Percentiles rank a stretch among this genome's conserved stretches.
Conservation (phyloP, 2,329 filamentous ascomycete species). For the Ophiosphaerella korrae region DNA sequence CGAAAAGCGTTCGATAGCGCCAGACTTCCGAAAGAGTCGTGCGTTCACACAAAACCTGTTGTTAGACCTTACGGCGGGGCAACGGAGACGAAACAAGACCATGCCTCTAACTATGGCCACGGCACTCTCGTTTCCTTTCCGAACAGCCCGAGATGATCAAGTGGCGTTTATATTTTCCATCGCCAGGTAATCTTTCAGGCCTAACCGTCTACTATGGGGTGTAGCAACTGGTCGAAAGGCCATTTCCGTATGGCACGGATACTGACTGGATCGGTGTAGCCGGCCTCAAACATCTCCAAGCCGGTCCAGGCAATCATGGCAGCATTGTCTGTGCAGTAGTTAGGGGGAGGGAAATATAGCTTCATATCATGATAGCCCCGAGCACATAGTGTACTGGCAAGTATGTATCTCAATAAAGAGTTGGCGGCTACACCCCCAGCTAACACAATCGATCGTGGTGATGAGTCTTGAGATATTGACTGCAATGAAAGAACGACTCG, state of each 20-base stretch:
- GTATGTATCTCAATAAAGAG: conserved; percentile 72
- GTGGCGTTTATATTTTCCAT: not conserved
- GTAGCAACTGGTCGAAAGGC: conserved; percentile 40
- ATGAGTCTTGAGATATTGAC: conserved; percentile 11
- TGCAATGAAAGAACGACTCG: conserved; percentile 74
- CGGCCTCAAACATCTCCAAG: conserved; percentile 86
- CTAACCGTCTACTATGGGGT: conserved; percentile 30
- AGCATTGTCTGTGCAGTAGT: conserved; percentile 90
- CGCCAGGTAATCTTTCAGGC: not conserved
- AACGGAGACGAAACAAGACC: too few species aligned
- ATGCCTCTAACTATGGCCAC: too few species aligned
- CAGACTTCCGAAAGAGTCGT: too few species aligned
- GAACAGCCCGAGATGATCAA: too few species aligned
- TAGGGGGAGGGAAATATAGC: conserved; percentile 74
- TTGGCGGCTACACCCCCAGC: conserved; percentile 93
- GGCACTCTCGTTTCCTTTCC: too few species aligned
- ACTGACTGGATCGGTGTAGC: conserved; percentile 53
- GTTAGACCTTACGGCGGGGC: too few species aligned
- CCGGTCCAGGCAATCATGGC: conserved; percentile 97
- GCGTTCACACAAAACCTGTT: too few species aligned
- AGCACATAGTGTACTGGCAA: conserved; percentile 65
- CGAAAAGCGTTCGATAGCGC: too few species aligned
- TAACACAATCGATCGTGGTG: conserved; percentile 65
- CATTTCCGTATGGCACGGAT: conserved; percentile 46
- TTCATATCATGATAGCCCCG: conserved; percentile 67